These are phyloP conservation scores for Anastatica hierochuntica DNA, from an alignment of 345 rosid genomes.

Conservation along the genomic window DNA sequence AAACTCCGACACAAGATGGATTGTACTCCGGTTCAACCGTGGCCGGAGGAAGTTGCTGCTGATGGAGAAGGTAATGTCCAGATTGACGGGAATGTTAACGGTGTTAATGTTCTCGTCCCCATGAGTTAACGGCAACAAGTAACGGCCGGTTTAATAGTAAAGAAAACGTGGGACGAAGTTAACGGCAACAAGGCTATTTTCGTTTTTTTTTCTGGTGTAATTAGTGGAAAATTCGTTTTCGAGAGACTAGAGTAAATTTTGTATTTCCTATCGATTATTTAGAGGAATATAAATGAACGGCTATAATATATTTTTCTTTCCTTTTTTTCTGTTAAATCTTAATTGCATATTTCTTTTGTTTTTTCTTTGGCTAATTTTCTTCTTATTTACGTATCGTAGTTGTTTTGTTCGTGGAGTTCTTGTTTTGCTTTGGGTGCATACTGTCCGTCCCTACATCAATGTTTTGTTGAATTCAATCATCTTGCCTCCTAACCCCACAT, in stretches of 20 bases:
- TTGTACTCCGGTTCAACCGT: conserved; percentile 52
- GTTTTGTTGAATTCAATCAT: too few species aligned
- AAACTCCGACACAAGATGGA: conserved; percentile 76
- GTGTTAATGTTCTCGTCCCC: conserved; percentile 13
- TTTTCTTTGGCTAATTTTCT: too few species aligned
- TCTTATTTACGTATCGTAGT: too few species aligned
- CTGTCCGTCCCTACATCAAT: too few species aligned
- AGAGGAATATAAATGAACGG: neutral
- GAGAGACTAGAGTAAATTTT: conserved; percentile 13
- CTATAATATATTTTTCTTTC: too few species aligned
- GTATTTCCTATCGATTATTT: conserved; percentile 8
- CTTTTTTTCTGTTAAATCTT: too few species aligned
- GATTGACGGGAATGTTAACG: conserved; percentile 34
- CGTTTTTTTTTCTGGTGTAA: neutral
- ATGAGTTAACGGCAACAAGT: conserved; percentile 14
- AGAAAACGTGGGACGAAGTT: conserved; percentile 3
- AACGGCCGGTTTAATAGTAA: too few species aligned
- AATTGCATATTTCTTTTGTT: too few species aligned
- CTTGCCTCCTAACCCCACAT: too few species aligned
- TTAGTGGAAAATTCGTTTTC: neutral
- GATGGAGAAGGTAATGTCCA: conserved; percentile 37
- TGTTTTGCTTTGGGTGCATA: too few species aligned
- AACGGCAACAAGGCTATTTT: conserved; percentile 15
- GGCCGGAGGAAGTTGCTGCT: conserved; percentile 35
- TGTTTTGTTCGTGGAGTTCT: too few species aligned